phyloP scores from a whole-genome alignment of 495 filamentous ascomycete species.

The Corynascus novoguineensis region DNA sequence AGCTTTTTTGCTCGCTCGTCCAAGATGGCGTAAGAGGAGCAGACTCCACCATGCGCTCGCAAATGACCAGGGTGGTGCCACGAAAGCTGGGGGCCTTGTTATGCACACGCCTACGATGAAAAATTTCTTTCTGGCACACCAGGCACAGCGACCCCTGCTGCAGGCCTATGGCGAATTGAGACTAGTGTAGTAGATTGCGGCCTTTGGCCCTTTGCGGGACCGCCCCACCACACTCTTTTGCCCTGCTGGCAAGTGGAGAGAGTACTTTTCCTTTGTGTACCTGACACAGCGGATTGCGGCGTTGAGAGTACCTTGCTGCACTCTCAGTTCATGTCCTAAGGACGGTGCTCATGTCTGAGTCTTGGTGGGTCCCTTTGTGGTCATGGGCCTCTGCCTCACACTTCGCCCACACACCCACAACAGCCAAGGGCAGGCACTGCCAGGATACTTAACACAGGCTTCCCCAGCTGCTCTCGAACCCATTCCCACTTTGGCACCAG shows the following conservation, averaged over 20 bases:
- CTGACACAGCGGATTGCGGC: conserved; percentile 9
- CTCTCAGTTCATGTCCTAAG: conserved; percentile 21
- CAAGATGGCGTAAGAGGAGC: conserved; percentile 21
- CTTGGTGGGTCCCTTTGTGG: conserved; percentile 33
- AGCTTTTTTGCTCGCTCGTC: conserved; percentile 1
- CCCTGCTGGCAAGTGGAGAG: conserved; percentile 14
- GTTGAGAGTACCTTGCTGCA: conserved; percentile 15
- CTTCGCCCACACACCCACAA: conserved; percentile 22
- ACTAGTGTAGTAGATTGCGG: conserved; percentile 31
- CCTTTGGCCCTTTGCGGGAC: conserved; percentile 25
- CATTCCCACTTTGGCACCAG: conserved; percentile 22
- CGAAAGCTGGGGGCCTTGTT: conserved; percentile 30
- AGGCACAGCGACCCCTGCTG: conserved; percentile 23
- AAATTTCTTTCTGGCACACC: conserved; percentile 24
- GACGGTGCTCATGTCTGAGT: conserved; percentile 29
- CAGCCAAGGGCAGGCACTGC: conserved; percentile 23
- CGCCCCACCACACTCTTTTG: conserved; percentile 20
- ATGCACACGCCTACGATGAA: conserved; percentile 25
- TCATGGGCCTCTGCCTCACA: conserved; percentile 32
- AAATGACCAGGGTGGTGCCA: conserved; percentile 34
- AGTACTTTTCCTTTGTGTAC: conserved; percentile 20
- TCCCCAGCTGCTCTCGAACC: conserved; percentile 29
- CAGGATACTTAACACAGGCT: conserved; percentile 30
- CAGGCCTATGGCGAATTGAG: conserved; percentile 22
- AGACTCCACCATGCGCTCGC: conserved; percentile 25